Evolutionary conservation across 805 yeast genomes (phyloP), one percentile per base, ranked within the genome.

Genomic region (Saturnispora diversa): DNA sequence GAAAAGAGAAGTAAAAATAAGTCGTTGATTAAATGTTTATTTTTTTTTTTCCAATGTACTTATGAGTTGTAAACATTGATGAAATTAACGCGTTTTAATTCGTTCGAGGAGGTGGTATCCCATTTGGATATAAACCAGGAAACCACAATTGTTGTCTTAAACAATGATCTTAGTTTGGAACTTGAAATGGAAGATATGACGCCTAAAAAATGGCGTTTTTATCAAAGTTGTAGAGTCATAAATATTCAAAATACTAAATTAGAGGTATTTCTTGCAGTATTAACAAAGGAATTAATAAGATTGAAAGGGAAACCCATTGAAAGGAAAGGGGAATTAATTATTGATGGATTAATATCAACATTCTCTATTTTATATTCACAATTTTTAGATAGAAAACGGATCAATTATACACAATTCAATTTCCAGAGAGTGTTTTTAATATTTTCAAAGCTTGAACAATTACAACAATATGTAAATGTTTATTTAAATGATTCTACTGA

Each of bases 311-410:
- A 8, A 2, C 8, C 22, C 12, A 10, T 7, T 2, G 21, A 24
- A 1, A 10, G 13, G 16, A 21, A 20, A 12, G 29, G 35, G 2
- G 15, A 26, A 5, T 33, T 53, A n/a, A 42, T 55, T 3, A 26
- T 56, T 15, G 44, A 52, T 43, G 62, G 62, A 9, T 37, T 55
- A n/a, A 29, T 55, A 30, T 50, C 53, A 25, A 37, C 34, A 5
- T 4, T 58, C 2, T 51, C 58, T 5, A 35, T 54, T 13, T 26
- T 46, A 4, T 58, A 50, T 37, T 55, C 59, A 1, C 31, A 43
- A 3, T 39, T 53, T 12, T 35, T 56, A 3, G 21, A 23, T 6
- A 22, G 26, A 4, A 19, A 34, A 9, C 30, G 21, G 24, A 35
- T 37, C 12, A 43, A 43, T 7, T 42, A 48, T 32, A 34, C 35